Conservation (phyloP, 352 stramenopile species). For the Phytopythium helicoides region DNA sequence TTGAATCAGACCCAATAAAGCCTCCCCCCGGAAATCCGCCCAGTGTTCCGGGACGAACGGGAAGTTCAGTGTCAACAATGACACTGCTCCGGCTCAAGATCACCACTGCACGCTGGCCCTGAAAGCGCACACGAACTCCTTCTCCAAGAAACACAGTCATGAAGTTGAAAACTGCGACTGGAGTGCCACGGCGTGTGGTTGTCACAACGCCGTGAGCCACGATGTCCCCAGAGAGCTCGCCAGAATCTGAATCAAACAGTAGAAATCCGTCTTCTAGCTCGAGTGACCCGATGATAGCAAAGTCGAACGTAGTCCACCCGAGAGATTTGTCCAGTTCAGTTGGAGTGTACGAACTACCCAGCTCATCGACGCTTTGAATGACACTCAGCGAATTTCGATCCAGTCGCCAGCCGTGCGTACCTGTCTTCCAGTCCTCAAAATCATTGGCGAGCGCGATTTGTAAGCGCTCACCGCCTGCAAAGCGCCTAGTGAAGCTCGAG, state of each 20-base stretch:
- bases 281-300: conserved; percentile 71
- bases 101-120: conserved; percentile 83
- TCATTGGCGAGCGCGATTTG: conserved; percentile 85
- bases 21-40: conserved; percentile 92
- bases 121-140: conserved; percentile 82
- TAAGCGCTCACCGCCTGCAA: conserved; percentile 68
- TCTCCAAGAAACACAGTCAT: conserved; percentile 90
- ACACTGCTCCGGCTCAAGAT: conserved; percentile 91
- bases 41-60: conserved; percentile 82
- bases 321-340: conserved; percentile 20
- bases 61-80: conserved; percentile 89
- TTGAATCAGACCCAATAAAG: conserved; percentile 56
- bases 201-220: conserved; percentile 55
- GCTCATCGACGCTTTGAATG: too few species aligned
- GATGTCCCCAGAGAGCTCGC: conserved; percentile 52
- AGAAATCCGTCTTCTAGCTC: conserved; percentile 72
- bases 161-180: conserved; percentile 95
- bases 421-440: conserved; percentile 96
- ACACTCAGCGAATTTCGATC: too few species aligned
- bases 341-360: background rate
- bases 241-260: conserved; percentile 73
- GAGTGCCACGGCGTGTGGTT: conserved; percentile 68
- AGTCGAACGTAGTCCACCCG: conserved; percentile 62
- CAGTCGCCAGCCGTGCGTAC: conserved; percentile 63
- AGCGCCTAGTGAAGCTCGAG: conserved; percentile 82